phyloP scores from a whole-genome alignment of 2,329 filamentous ascomycete species.

The Aspergillus neotritici region DNA sequence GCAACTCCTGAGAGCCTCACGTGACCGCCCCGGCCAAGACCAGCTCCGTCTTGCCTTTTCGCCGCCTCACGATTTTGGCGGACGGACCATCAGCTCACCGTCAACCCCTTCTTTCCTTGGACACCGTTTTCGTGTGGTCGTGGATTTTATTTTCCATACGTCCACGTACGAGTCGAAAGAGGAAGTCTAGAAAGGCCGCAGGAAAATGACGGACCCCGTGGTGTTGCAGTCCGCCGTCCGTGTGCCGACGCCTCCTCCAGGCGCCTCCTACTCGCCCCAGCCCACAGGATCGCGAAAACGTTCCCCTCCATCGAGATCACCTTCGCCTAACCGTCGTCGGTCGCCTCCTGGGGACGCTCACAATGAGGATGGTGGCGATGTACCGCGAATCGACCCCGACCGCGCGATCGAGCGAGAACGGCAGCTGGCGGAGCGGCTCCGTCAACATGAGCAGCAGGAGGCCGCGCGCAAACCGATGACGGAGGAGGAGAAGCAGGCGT shows the following conservation, averaged over 20 bases:
- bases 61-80: conserved; percentile 1
- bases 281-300: conserved; percentile 51
- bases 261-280: conserved; percentile 44
- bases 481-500: conserved; percentile 80
- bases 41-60: conserved; percentile 18
- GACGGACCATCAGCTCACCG: not conserved
- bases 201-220: conserved; percentile 40
- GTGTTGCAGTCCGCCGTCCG: conserved; percentile 54
- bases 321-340: conserved; percentile 47
- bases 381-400: conserved; percentile 47
- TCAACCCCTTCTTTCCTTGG: no score
- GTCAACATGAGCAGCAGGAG: conserved; percentile 47
- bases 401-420: conserved; percentile 47
- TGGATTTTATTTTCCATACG: no score
- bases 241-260: conserved; percentile 52
- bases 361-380: conserved; percentile 31
- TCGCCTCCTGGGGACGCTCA: conserved; percentile 38
- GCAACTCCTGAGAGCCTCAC: conserved; percentile 16
- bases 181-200: not conserved
- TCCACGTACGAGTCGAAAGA: no score
- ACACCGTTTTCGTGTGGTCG: no score
- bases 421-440: conserved; percentile 49
- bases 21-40: conserved; percentile 17
- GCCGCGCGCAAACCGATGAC: conserved; percentile 50
- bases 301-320: conserved; percentile 51